Evolutionary conservation across 2,329 filamentous ascomycete species (phyloP).

Genomic region (Colletotrichum sidae): DNA sequence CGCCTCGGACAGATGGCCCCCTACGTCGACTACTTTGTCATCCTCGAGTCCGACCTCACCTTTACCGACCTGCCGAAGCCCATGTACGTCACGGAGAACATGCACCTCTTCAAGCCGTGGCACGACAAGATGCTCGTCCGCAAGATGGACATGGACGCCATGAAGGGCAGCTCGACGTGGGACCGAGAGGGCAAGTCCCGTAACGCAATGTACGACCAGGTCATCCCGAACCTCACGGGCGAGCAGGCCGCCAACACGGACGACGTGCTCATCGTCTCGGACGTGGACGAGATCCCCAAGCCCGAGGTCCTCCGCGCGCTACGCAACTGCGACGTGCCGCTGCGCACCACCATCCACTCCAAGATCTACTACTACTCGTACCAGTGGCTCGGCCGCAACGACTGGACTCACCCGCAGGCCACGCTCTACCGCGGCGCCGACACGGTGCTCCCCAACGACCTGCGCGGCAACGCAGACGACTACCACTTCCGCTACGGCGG

Average conservation of each 20-base stretch:
- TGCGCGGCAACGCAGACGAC: conserved; percentile 61
- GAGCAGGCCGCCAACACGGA: conserved; percentile 54
- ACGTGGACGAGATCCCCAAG: conserved; percentile 70
- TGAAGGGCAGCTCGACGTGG: conserved; percentile 50
- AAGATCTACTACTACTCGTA: conserved; percentile 70
- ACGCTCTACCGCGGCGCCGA: conserved; percentile 59
- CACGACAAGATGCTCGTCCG: conserved; percentile 71
- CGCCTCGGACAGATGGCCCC: conserved; percentile 68
- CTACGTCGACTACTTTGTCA: conserved; percentile 73
- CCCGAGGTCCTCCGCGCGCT: conserved; percentile 61
- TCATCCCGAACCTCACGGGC: conserved; percentile 60
- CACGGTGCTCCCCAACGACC: conserved; percentile 65
- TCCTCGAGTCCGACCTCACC: conserved; percentile 69
- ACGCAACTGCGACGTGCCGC: conserved; percentile 63
- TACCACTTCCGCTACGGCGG: conserved; percentile 57
- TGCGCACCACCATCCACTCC: conserved; percentile 62
- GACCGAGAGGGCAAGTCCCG: conserved; percentile 65
- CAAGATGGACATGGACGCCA: conserved; percentile 39
- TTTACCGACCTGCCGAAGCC: conserved; percentile 69
- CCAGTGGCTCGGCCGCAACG: conserved; percentile 58
- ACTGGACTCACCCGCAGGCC: conserved; percentile 71
- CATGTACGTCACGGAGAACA: conserved; percentile 63
- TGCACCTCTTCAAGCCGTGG: conserved; percentile 63
- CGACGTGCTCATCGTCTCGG: conserved; percentile 70
- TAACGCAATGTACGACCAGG: conserved; percentile 68